Conservation (phyloP, 2,329 filamentous ascomycete genomes). For the Pseudonectria buxi region DNA sequence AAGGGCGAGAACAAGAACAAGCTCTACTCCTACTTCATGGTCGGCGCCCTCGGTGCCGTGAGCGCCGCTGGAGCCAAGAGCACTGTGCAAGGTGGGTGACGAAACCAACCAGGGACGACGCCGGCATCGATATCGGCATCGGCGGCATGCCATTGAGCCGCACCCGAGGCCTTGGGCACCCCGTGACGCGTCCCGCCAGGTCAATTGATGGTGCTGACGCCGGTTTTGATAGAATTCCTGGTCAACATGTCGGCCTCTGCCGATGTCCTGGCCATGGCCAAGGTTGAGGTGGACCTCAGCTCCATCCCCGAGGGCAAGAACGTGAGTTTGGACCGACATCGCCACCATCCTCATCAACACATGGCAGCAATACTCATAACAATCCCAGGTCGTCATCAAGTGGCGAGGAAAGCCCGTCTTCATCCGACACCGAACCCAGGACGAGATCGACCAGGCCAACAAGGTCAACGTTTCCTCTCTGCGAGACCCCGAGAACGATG, state of each 20-base stretch:
- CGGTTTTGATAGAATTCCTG: slow-evolving; percentile 71
- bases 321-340: slow-evolving; percentile 47
- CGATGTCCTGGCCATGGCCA: slow-evolving; percentile 97
- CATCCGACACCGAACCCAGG: slow-evolving; percentile 92
- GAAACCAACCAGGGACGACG: no score
- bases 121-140: no score
- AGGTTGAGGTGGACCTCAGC: slow-evolving; percentile 93
- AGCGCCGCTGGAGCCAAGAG: slow-evolving; percentile 93
- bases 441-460: slow-evolving; percentile 94
- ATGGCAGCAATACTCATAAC: slow-evolving; percentile 3
- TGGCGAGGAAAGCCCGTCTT: slow-evolving; percentile 99
- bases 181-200: slow-evolving; percentile 5
- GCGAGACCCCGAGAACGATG: slow-evolving; percentile 85
- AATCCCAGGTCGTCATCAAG: slow-evolving; percentile 85
- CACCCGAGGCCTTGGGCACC: slow-evolving; percentile 17
- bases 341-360: not conserved
- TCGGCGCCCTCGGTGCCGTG: slow-evolving; percentile 87
- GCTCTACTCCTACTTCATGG: slow-evolving; percentile 97
- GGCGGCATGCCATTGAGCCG: slow-evolving; percentile 21
- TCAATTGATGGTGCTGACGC: slow-evolving; percentile 24
- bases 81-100: slow-evolving; percentile 84
- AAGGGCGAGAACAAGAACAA: slow-evolving; percentile 65
- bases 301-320: slow-evolving; percentile 99
- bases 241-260: slow-evolving; percentile 99
- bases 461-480: slow-evolving; percentile 74